Evolutionary conservation across 2,329 filamentous ascomycete species (phyloP).

Genomic region (Ceratocystis albifundus): DNA sequence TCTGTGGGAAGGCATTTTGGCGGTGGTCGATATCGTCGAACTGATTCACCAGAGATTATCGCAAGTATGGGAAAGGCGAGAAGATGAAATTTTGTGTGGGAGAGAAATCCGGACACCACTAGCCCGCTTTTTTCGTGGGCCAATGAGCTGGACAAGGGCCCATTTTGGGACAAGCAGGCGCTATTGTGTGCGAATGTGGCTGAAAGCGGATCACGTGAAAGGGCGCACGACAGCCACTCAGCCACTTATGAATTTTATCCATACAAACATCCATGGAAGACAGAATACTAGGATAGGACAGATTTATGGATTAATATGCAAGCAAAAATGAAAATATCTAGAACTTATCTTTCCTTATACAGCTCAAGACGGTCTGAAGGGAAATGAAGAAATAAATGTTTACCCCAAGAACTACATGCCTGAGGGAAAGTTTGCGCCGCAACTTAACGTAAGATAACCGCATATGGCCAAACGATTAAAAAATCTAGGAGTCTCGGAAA

Average conservation of each 20-base stretch:
- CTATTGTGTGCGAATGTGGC: conserved; percentile 22
- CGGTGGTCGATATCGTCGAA: conserved; percentile 33
- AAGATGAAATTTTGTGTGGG: conserved; percentile 38
- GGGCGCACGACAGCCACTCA: conserved; percentile 20
- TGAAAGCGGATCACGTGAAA: conserved; percentile 20
- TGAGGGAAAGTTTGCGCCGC: background rate
- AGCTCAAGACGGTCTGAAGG: background rate
- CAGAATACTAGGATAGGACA: background rate
- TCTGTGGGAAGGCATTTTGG: conserved; percentile 48
- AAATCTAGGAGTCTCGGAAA: too few relatives aligned
- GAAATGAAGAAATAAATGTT: background rate
- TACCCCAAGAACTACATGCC: conserved; percentile 4
- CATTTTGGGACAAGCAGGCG: conserved; percentile 17
- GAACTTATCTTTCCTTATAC: background rate
- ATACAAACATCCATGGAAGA: background rate
- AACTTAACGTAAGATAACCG: background rate
- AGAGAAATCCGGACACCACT: conserved; percentile 24
- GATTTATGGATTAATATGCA: background rate
- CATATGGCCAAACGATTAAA: background rate
- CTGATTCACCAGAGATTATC: conserved; percentile 27
- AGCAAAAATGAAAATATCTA: background rate
- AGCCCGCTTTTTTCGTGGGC: conserved; percentile 24
- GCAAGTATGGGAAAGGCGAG: conserved; percentile 20
- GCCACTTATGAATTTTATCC: conserved; percentile 14
- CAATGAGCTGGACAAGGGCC: conserved; percentile 23